phyloP scores from a whole-genome alignment of 2,329 filamentous ascomycete species.

The Penicillium sp. region DNA sequence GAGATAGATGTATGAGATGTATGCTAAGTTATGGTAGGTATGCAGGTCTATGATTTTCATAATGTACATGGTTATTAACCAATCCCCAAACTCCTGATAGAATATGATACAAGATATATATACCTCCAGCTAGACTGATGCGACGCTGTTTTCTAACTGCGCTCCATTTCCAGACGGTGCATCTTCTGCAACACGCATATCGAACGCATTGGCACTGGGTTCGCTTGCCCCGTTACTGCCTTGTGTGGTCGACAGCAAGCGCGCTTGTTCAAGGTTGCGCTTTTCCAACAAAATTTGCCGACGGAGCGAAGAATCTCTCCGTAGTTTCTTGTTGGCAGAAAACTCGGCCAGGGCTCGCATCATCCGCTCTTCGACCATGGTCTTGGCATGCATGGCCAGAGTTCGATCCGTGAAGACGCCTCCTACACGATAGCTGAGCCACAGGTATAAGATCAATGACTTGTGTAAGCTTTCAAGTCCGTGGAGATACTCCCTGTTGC shows the following conservation, averaged over 20 bases:
- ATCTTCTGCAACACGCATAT: slow-evolving; percentile 1
- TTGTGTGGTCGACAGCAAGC: slow-evolving; percentile 22
- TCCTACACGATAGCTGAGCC: slow-evolving; percentile 85
- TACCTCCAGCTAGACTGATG: not conserved
- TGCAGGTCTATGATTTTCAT: not conserved
- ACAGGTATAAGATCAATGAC: slow-evolving; percentile 78
- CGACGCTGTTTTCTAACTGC: not conserved
- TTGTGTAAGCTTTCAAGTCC: slow-evolving; percentile 76
- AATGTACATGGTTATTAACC: not conserved
- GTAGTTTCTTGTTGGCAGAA: slow-evolving; percentile 41
- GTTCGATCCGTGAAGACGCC: slow-evolving; percentile 72
- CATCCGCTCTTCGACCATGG: slow-evolving; percentile 72
- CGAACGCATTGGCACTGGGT: slow-evolving; percentile 1
- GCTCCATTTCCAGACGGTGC: not conserved
- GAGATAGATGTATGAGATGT: not conserved
- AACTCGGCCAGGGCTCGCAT: slow-evolving; percentile 59
- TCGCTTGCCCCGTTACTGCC: not conserved
- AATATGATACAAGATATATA: not conserved
- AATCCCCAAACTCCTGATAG: not conserved
- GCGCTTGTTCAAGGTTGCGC: slow-evolving; percentile 27
- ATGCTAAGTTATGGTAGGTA: not conserved
- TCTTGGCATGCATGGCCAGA: slow-evolving; percentile 75
- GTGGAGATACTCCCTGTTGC: slow-evolving; percentile 56
- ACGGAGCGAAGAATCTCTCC: slow-evolving; percentile 35
- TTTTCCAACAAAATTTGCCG: slow-evolving; percentile 36